Evolutionary conservation across 106 monocot species (phyloP), one percentile per base, ranked within the genome.

Genomic region (Dendrobium catenatum): DNA sequence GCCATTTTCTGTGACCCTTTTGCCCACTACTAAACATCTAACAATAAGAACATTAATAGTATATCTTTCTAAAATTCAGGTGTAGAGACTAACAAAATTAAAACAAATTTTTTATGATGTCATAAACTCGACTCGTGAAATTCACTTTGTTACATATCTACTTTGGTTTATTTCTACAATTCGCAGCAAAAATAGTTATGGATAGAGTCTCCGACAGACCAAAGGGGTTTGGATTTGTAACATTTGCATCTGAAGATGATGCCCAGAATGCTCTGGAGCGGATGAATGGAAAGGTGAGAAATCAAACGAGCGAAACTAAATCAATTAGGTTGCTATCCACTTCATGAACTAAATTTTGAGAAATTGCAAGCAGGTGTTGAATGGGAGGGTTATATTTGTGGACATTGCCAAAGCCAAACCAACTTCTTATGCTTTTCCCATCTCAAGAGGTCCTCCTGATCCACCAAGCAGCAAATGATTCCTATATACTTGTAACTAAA

Each of bases 211-310:
- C 86, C 1, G 87, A 89, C 16, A 89, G 87, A 80, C 87, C 91
- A 41, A 91, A 87, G 80, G 91, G 91, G 47, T 91, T 87, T 73
- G 91, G 91, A 29, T 91, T 91, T 49, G 85, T 91, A 16, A 89
- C 91, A 72, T 91, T 85, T 74, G 87, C 88, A 9, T 91, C 88
- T 2, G 86, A 85, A 77, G 85, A 87, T 59, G 91, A 89, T 74
- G 91, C 88, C 10, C 81, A 85, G 42, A 87, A 70, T 75, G 91
- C 91, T 13, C 24, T 87, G 5, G 29, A 83, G 20, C 85, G 82
- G 51, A 89, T 89, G 88, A 88, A 89, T 81, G 92, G 92, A 80
- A 92, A 92, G 85, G 92, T 89, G 42, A 84, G 47, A 4, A 48
- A 8, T 55, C 27, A 22, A 2, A 27, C 9, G 19, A 17, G 3